phyloP scores from a whole-genome alignment of 2,329 filamentous ascomycete species.

The Drechslerella dactyloides region DNA sequence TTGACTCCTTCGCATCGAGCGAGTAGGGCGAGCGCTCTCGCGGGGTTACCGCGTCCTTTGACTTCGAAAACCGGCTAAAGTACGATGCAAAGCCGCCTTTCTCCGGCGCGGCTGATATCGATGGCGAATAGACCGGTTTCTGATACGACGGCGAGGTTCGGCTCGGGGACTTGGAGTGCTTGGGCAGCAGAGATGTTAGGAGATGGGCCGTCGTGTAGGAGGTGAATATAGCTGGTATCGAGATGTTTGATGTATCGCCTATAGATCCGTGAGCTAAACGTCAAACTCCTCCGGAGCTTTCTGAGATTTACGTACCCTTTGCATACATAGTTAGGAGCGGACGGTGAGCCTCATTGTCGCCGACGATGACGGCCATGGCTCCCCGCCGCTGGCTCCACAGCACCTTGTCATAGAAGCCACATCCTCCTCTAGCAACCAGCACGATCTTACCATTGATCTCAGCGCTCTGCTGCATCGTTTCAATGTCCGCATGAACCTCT shows the following conservation, averaged over 20 bases:
- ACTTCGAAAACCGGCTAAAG: constrained; percentile 10
- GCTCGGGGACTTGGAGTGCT: constrained; percentile 49
- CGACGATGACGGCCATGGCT: constrained; percentile 87
- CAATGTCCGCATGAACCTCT: constrained; percentile 75
- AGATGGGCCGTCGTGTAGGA: constrained; percentile 93
- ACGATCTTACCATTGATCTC: constrained; percentile 95
- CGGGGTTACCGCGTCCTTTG: constrained; percentile 6
- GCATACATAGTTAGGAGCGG: constrained; percentile 97
- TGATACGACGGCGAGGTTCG: constrained; percentile 10
- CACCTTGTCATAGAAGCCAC: constrained; percentile 94
- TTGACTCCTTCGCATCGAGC: neutral
- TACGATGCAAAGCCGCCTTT: constrained; percentile 21
- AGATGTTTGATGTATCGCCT: constrained; percentile 91
- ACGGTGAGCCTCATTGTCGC: constrained; percentile 87
- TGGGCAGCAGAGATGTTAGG: constrained; percentile 72
- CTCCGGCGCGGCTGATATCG: constrained; percentile 13
- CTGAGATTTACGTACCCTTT: constrained; percentile 59
- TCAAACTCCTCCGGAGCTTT: neutral
- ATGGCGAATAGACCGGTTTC: constrained; percentile 19
- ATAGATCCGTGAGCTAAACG: constrained; percentile 8
- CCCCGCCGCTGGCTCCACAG: constrained; percentile 95
- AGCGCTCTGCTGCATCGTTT: constrained; percentile 85
- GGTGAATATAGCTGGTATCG: constrained; percentile 92
- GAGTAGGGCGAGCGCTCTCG: constrained; percentile 15
- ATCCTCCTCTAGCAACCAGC: constrained; percentile 87